Evolutionary conservation across 345 rosid genomes (phyloP).

Genomic region (Citrus inodora): DNA sequence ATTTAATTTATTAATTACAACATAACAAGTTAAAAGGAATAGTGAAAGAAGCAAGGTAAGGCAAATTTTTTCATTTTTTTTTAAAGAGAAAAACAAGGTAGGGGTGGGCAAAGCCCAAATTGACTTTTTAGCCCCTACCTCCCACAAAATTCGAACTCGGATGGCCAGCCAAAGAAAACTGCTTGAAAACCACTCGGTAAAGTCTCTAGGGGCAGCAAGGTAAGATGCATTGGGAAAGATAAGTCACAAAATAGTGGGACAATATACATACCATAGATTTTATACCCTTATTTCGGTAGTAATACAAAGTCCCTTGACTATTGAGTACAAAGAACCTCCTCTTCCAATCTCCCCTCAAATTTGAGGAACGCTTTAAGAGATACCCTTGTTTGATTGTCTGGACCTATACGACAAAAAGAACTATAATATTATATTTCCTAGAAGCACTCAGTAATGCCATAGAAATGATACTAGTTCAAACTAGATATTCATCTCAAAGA

Average conservation of each 20-base stretch:
- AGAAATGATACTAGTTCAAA: not conserved
- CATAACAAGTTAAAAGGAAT: not conserved
- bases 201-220: not conserved
- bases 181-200: no score
- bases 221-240: not conserved
- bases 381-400: slow-evolving; percentile 75
- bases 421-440: slow-evolving; percentile 2
- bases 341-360: slow-evolving; percentile 75
- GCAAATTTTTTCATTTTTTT: no score
- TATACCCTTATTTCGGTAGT: slow-evolving; percentile 60
- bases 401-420: slow-evolving; percentile 33
- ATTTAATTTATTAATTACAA: not conserved
- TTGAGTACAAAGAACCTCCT: slow-evolving; percentile 87
- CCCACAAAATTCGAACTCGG: no score
- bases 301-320: slow-evolving; percentile 71
- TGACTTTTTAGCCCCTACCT: no score
- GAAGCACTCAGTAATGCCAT: slow-evolving; percentile 1
- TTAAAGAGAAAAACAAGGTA: no score
- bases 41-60: not conserved
- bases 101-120: no score
- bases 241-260: not conserved
- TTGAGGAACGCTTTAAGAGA: slow-evolving; percentile 70
- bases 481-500: not conserved
- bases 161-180: no score
- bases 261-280: slow-evolving; percentile 51